A percentile compares a stretch with the other conserved stretches of the same genome.
Conservation (phyloP, 805 yeast genomes). For the Naumovozyma baii region DNA sequence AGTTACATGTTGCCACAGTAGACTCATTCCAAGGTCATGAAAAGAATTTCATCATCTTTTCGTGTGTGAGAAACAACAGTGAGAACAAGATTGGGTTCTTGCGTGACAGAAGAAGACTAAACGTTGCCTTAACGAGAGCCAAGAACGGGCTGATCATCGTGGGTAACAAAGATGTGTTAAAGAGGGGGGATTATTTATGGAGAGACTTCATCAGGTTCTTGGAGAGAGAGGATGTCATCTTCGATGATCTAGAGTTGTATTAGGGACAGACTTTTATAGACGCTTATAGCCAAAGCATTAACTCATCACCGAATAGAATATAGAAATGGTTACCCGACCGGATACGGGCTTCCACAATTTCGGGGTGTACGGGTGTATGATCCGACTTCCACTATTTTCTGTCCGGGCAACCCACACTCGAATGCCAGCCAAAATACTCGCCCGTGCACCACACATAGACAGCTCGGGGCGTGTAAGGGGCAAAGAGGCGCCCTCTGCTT, state of each 20-base stretch:
- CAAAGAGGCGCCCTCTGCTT: no score
- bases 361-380: not conserved
- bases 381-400: not conserved
- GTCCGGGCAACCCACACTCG: no score
- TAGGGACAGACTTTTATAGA: conserved; percentile 1
- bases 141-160: conserved; percentile 49
- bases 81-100: conserved; percentile 52
- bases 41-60: conserved; percentile 67
- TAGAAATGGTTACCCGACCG: not conserved
- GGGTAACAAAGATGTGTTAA: conserved; percentile 49
- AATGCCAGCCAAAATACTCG: not conserved
- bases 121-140: conserved; percentile 68
- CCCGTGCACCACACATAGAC: no score
- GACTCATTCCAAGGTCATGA: conserved; percentile 93
- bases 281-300: no score
- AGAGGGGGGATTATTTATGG: conserved; percentile 41
- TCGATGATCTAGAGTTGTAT: conserved; percentile 15
- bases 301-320: no score
- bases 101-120: conserved; percentile 50
- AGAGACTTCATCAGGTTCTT: conserved; percentile 37
- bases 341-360: not conserved
- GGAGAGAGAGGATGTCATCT: conserved; percentile 28
- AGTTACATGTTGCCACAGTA: conserved; percentile 47
- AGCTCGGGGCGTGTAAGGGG: no score
- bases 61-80: conserved; percentile 64